Base-by-base conservation (phyloP, 225 moss, liverwort and hornwort species). In the Physcomitrium patens region DNA sequence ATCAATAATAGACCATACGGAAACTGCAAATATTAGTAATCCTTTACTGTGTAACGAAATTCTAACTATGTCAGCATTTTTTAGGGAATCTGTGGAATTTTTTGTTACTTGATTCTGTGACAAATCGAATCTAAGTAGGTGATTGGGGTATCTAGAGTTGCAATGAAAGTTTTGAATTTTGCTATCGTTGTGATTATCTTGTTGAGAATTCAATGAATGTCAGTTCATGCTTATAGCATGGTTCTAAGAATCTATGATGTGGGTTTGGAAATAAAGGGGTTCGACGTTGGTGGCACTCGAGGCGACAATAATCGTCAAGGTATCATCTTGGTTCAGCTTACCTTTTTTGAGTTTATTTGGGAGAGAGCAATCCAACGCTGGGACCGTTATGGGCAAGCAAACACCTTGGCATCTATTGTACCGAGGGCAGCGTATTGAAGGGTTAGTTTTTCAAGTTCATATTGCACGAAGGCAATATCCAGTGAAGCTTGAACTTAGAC, bases 281-380 rank as follows among this genome's bases (percentile, higher is more conserved):
- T 46, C 89, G 89, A 60, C 89, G 89, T 48, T 89, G 89, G 89
- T 89, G 89, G 89, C 89, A 89, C 56, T 89, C 88, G 55, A 83
- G 89, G 81, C 69, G 85, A 70, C 85, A 83, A 68, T 81, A 85
- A 70, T 77, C 64, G 67, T 68, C 75, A 37, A 68, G 63, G 63
- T 59, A 75, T 48, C 60, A 19, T 57, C 20, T 67, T 77, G 56
- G 58, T 78, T 53, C 70, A 58, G 56, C 42, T 45, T 50, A 63
- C 55, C 28, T 57, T 67, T 27, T 42, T 55, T 15, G 23, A 17
- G 24, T 71, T 68, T 28, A 31, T 28, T 57, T 71, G 41, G 74
- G 62, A 74, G 70, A 74, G 68, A 12, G 19, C 28, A 57, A 44
- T 51, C 23, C 57, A 62, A 66, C 77, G 60, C 6, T 73, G 73